Conservation (phyloP, 805 yeast species). For the Teunomyces gatunensis region DNA sequence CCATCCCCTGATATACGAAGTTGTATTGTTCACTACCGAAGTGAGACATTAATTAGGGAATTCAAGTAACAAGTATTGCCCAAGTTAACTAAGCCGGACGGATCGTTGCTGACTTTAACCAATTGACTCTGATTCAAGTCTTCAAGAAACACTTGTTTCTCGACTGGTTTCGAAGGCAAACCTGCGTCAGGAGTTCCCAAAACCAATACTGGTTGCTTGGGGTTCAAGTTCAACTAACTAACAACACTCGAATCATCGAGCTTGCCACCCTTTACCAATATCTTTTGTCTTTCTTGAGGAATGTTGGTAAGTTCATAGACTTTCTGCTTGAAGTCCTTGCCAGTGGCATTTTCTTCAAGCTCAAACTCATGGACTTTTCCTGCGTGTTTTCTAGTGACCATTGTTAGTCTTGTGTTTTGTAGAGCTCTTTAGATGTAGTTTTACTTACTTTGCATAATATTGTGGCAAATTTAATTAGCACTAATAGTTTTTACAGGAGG, state of each 20-base stretch:
- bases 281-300: constrained; percentile 88
- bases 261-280: constrained; percentile 86
- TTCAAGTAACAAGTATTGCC: constrained; percentile 81
- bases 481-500: too few species aligned
- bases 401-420: constrained; percentile 18
- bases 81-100: constrained; percentile 65
- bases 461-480: not conserved
- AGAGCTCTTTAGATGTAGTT: constrained; percentile 9
- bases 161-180: constrained; percentile 51
- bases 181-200: constrained; percentile 84
- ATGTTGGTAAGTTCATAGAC: constrained; percentile 74
- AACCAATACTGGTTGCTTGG: constrained; percentile 74
- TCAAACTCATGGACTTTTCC: constrained; percentile 41
- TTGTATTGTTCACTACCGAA: too few species aligned
- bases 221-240: constrained; percentile 52
- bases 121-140: constrained; percentile 54
- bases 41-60: too few species aligned
- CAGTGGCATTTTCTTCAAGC: constrained; percentile 53
- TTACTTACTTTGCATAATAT: constrained; percentile 13
- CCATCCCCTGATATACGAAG: too few species aligned
- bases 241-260: constrained; percentile 67
- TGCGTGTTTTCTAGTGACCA: constrained; percentile 28
- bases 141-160: constrained; percentile 60
- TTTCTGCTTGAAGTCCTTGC: constrained; percentile 61
- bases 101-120: constrained; percentile 42